Evolutionary conservation across 2,329 filamentous ascomycete species (phyloP).

Genomic region (Mycosphaerella arachidis): DNA sequence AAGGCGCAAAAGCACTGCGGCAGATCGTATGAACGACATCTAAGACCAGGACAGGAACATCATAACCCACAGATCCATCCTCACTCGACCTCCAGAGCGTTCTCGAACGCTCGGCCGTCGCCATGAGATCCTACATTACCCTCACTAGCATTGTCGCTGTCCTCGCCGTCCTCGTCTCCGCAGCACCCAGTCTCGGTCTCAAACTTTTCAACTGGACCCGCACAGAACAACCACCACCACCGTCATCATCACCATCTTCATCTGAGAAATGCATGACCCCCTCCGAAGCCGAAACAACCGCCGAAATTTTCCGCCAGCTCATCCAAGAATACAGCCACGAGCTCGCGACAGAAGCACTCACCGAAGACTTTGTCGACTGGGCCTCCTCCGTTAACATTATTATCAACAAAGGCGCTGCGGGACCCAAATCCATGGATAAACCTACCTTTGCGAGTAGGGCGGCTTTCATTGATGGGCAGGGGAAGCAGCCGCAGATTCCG

Average conservation of each 20-base stretch:
- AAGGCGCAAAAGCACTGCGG: neutral
- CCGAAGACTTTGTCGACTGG: conserved; percentile 30
- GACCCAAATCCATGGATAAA: conserved; percentile 18
- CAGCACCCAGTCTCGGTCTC: conserved; percentile 1
- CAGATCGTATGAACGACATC: neutral
- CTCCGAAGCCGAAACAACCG: conserved; percentile 18
- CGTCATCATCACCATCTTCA: neutral
- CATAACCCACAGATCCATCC: neutral
- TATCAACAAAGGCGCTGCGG: conserved; percentile 29
- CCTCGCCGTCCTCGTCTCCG: conserved; percentile 2
- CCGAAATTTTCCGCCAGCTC: conserved; percentile 28
- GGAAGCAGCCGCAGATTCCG: conserved; percentile 26
- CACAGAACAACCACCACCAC: neutral
- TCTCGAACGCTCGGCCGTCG: neutral
- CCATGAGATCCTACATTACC: conserved; percentile 2
- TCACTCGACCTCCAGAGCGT: neutral
- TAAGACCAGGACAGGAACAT: neutral
- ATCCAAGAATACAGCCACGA: conserved; percentile 29
- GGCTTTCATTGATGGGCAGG: conserved; percentile 23
- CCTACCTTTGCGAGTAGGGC: conserved; percentile 22
- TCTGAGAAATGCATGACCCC: conserved; percentile 24
- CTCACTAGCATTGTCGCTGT: neutral
- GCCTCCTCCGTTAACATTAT: conserved; percentile 31
- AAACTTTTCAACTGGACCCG: neutral
- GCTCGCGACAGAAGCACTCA: conserved; percentile 22